These are phyloP conservation scores for Kregervanrija fluxuum DNA, from an alignment of 805 yeast genomes.

Conservation along the genomic window DNA sequence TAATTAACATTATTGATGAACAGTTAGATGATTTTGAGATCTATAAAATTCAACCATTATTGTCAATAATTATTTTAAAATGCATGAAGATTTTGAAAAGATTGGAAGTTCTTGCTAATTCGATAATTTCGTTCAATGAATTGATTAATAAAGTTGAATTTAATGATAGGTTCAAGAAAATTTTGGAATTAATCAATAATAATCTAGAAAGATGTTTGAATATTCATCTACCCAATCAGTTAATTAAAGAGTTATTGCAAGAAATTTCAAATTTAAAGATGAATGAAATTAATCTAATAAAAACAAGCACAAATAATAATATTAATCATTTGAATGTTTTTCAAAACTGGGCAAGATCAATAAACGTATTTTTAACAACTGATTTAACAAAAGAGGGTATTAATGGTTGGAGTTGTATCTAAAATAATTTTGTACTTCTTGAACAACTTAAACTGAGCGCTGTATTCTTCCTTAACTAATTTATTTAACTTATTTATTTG, in stretches of 20 bases:
- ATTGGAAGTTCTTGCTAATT: conserved; percentile 12
- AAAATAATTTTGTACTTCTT: neutral
- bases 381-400: conserved; percentile 17
- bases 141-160: conserved; percentile 15
- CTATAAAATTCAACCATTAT: conserved; percentile 18
- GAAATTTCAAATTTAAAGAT: conserved; percentile 5
- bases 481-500: neutral
- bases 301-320: conserved; percentile 7
- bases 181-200: conserved; percentile 14
- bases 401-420: conserved; percentile 21
- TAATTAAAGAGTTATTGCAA: conserved; percentile 9
- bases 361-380: conserved; percentile 12
- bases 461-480: neutral
- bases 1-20: conserved; percentile 24
- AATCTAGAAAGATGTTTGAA: conserved; percentile 13
- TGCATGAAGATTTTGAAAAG: conserved; percentile 18
- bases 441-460: neutral
- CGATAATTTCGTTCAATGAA: conserved; percentile 19
- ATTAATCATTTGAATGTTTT: conserved; percentile 10
- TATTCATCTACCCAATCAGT: conserved; percentile 15
- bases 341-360: conserved; percentile 19
- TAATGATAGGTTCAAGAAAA: conserved; percentile 18
- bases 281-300: conserved; percentile 11
- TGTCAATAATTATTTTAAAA: conserved; percentile 20
- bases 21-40: conserved; percentile 25